phyloP scores from a whole-genome alignment of 202 grass and related monocot species.

The Tripidium arundinaceum region DNA sequence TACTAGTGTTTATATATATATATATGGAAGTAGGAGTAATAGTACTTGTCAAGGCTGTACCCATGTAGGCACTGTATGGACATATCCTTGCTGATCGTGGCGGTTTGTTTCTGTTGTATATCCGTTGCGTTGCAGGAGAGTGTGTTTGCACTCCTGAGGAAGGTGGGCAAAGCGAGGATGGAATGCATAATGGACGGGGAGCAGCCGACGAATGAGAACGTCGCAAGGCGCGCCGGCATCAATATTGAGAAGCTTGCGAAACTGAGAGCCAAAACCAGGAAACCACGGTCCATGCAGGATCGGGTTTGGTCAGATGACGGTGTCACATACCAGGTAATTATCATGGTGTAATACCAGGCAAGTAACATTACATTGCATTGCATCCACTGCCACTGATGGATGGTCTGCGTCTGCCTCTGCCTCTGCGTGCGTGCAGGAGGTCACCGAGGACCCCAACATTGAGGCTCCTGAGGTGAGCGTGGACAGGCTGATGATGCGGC shows the following conservation, averaged over 20 bases:
- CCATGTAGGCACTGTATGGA: background rate
- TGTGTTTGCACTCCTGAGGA: conserved; percentile 62
- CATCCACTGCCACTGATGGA: background rate
- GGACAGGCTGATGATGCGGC: conserved; percentile 61
- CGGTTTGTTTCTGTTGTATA: background rate
- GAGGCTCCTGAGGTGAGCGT: conserved; percentile 58
- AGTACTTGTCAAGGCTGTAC: background rate
- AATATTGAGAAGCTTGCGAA: conserved; percentile 58
- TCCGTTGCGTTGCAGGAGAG: conserved; percentile 43
- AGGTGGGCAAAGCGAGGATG: conserved; percentile 58
- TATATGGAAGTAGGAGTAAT: too few species aligned
- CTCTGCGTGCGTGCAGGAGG: conserved; percentile 43
- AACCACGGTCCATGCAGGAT: conserved; percentile 59
- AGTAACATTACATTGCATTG: too few species aligned
- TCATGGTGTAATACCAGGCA: background rate
- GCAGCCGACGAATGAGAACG: conserved; percentile 53
- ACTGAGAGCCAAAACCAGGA: conserved; percentile 59
- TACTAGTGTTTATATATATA: background rate
- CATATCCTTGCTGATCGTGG: background rate
- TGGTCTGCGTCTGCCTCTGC: too few species aligned
- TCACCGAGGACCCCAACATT: conserved; percentile 61
- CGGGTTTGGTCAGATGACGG: conserved; percentile 54
- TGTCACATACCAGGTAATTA: conserved; percentile 64
- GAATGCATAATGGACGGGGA: conserved; percentile 67
- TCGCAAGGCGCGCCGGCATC: conserved; percentile 69